Evolutionary conservation across 2,329 filamentous ascomycete species (phyloP).

Genomic region (Clonostachys rosea): DNA sequence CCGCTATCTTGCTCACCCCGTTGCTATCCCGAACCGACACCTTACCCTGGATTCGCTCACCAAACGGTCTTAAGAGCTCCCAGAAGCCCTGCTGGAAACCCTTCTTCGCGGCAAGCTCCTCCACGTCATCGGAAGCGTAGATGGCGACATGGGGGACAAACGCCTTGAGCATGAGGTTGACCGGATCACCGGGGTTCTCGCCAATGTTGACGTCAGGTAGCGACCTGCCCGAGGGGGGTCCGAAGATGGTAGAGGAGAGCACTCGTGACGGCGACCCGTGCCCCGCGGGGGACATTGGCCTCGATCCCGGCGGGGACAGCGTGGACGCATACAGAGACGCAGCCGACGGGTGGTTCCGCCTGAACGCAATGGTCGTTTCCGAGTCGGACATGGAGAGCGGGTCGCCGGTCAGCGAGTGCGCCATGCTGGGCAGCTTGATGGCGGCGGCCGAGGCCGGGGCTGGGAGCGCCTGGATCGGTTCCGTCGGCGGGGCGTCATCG

Average conservation of each 20-base stretch:
- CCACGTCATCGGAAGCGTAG: conserved; percentile 81
- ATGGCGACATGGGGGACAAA: conserved; percentile 89
- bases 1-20: conserved; percentile 75
- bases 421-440: conserved; percentile 55
- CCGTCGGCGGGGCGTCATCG: conserved; percentile 53
- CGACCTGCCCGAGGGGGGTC: conserved; percentile 34
- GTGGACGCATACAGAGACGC: conserved; percentile 62
- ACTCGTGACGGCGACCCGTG: conserved; percentile 52
- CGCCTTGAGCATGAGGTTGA: conserved; percentile 70
- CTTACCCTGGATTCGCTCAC: conserved; percentile 81
- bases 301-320: conserved; percentile 62
- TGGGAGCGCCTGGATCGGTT: conserved; percentile 67
- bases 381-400: conserved; percentile 41
- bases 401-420: conserved; percentile 50
- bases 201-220: conserved; percentile 33
- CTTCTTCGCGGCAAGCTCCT: conserved; percentile 75
- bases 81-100: conserved; percentile 79
- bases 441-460: conserved; percentile 49
- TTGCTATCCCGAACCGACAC: conserved; percentile 88
- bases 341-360: conserved; percentile 50
- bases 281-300: conserved; percentile 63
- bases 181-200: conserved; percentile 46
- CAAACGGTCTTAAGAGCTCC: conserved; percentile 85
- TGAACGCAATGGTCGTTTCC: conserved; percentile 48
- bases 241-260: conserved; percentile 55